Base-by-base conservation (phyloP, 2,329 filamentous ascomycete species). In the Calonectria henricotiae region DNA sequence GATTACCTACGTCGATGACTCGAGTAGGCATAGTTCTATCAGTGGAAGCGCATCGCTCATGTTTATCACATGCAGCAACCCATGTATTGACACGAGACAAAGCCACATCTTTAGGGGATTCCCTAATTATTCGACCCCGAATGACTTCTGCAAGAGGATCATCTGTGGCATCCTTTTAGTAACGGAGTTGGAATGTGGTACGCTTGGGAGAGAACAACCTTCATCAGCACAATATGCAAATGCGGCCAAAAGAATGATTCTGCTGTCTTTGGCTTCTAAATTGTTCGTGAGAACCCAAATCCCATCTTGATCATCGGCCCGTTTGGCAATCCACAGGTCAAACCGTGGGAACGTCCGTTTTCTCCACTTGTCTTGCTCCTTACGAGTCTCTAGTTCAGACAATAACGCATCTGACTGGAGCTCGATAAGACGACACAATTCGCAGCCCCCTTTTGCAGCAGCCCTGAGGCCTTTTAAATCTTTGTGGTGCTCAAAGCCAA, bases 221-320 rank as follows among this genome's bases (percentile, higher is more conserved):
- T 62, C 30, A 32, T 67, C 23, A 3, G 58, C 37, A 23, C 65
- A 62, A 35, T 63, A 68, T 4, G 58, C 58, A n/a, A 68, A 55
- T 9, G 47, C 65, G 4, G 65, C 65, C 7, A 68, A 20, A 6
- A 61, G 65, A 44, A 68, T 17, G 1, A 68, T n/a, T 11, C 39
- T 17, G 25, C 7, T 11, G 1, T 27, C 27, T 5, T n/a, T 13
- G 15, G 20, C 8, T n/a, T 32, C 27, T 3, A 46, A 15, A 5
- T 25, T 37, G n/a, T 68, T 68, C 13, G 58, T 54, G 8, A 63
- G n/a, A 20, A 67, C 58, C 60, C 47, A 63, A 43, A 68, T 25
- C 6, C 65, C 65, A 2, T 68, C 65, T 23, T 44, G n/a, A 11
- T 39, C 58, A 46, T 63, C 30, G 11, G 58, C n/a, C 3, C 65